Evolutionary conservation across 768 basidiomycete species (phyloP), one percentile per base, ranked within the genome.

Genomic region (Termitomyces eurrhizus): DNA sequence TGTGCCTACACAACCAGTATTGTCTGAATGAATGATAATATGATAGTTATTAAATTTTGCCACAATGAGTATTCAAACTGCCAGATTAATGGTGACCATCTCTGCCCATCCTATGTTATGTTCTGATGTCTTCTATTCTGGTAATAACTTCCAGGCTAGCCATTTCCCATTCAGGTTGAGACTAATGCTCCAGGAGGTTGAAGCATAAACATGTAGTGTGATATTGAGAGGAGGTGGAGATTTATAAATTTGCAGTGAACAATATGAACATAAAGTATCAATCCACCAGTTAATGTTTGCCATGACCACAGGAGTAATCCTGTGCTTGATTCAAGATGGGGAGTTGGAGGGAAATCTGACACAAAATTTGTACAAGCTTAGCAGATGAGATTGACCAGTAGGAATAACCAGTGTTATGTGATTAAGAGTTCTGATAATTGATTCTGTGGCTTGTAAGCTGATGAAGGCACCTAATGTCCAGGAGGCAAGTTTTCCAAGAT

Each of bases 1-100:
- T 0, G 68, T 66, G 13, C 66, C 59, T 5, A 73, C 68, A 0
- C 76, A 71, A n/a, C n/a, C n/a, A n/a, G n/a, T n/a, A n/a, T n/a
- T n/a, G n/a, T n/a, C n/a, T n/a, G n/a, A n/a, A n/a, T n/a, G n/a
- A n/a, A n/a, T n/a, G n/a, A n/a, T n/a, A n/a, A n/a, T n/a, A n/a
- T n/a, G n/a, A n/a, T n/a, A n/a, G n/a, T n/a, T n/a, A n/a, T n/a
- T n/a, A n/a, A n/a, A n/a, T n/a, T n/a, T n/a, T n/a, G n/a, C n/a
- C n/a, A n/a, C n/a, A n/a, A n/a, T n/a, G n/a, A n/a, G n/a, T n/a
- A n/a, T n/a, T n/a, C n/a, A n/a, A n/a, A n/a, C n/a, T n/a, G n/a
- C n/a, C n/a, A n/a, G n/a, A n/a, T n/a, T n/a, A n/a, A n/a, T n/a
- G n/a, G n/a, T n/a, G n/a, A n/a, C n/a, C n/a, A n/a, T n/a, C n/a